Percentiles rank a stretch among this genome's conserved stretches.
These are phyloP conservation scores for Stagonosporopsis tanaceti DNA, from an alignment of 2,329 filamentous ascomycete genomes.

Conservation along the genomic window DNA sequence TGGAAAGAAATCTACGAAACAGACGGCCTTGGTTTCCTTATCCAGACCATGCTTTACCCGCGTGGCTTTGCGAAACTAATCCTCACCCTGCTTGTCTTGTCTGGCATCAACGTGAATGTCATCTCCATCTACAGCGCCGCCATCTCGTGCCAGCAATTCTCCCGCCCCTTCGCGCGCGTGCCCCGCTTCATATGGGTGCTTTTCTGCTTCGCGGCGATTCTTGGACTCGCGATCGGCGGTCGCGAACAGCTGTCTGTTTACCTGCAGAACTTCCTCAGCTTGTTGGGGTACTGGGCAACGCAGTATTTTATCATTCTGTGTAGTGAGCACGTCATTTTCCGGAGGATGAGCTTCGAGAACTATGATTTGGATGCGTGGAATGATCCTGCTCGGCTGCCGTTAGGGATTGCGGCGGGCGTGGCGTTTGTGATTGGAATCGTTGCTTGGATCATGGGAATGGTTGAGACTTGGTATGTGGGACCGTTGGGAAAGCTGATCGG, in stretches of 20 bases:
- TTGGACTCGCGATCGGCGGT: conserved; percentile 55
- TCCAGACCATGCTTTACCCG: conserved; percentile 57
- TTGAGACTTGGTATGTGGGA: conserved; percentile 64
- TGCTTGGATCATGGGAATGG: conserved; percentile 65
- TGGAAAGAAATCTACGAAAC: conserved; percentile 52
- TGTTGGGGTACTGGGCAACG: conserved; percentile 59
- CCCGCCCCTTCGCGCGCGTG: conserved; percentile 59
- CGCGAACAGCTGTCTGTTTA: conserved; percentile 53
- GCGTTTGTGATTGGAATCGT: conserved; percentile 52
- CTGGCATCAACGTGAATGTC: conserved; percentile 57
- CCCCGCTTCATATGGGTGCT: conserved; percentile 60
- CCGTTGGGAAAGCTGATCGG: conserved; percentile 40
- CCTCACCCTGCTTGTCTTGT: conserved; percentile 54
- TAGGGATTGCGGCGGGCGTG: conserved; percentile 52
- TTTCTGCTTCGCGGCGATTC: conserved; percentile 53
- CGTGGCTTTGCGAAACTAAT: conserved; percentile 59
- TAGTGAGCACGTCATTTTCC: conserved; percentile 56
- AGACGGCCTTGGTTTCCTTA: conserved; percentile 58
- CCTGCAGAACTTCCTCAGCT: conserved; percentile 55
- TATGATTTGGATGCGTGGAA: conserved; percentile 59
- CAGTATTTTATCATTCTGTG: conserved; percentile 57
- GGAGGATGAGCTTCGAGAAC: conserved; percentile 58
- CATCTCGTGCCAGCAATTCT: conserved; percentile 57
- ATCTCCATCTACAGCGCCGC: conserved; percentile 61
- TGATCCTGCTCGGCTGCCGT: conserved; percentile 52